These are phyloP conservation scores for Grifola frondosa DNA, from an alignment of 1,284 basidiomycete genomes.

Conservation along the genomic window DNA sequence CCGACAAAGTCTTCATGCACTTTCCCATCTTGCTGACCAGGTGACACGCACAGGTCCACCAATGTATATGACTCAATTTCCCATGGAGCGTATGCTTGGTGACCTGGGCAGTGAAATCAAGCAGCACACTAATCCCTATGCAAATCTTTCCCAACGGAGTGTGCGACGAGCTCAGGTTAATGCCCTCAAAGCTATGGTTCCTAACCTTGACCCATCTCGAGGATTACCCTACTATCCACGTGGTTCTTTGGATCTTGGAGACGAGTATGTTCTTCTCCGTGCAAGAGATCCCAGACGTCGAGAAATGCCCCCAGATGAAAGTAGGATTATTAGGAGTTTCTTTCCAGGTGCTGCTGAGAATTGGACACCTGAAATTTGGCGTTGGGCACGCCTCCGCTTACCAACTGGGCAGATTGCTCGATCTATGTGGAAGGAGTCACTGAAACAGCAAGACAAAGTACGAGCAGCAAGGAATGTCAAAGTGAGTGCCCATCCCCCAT, in stretches of 20 bases:
- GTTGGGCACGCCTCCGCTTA: conserved; percentile 14
- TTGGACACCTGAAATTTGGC: not conserved
- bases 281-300: not conserved
- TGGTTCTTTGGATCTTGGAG: conserved; percentile 9
- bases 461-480: conserved; percentile 8
- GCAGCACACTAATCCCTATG: conserved; percentile 23
- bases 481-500: not conserved
- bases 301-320: not conserved
- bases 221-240: not conserved
- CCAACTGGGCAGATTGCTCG: conserved; percentile 20
- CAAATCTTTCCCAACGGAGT: conserved; percentile 20
- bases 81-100: conserved; percentile 28
- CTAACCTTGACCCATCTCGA: conserved; percentile 4
- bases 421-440: conserved; percentile 13
- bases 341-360: not conserved
- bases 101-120: conserved; percentile 23
- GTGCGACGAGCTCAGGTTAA: conserved; percentile 18
- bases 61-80: conserved; percentile 19
- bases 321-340: not conserved
- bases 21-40: conserved; percentile 19
- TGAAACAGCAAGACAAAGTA: not conserved
- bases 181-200: conserved; percentile 21
- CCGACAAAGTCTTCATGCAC: conserved; percentile 22
- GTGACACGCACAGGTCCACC: conserved; percentile 18
- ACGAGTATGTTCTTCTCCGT: conserved; percentile 7